Evolutionary conservation across 495 filamentous ascomycete genomes (phyloP), one percentile per base, ranked within the genome.

Genomic region (Neurospora sp.): DNA sequence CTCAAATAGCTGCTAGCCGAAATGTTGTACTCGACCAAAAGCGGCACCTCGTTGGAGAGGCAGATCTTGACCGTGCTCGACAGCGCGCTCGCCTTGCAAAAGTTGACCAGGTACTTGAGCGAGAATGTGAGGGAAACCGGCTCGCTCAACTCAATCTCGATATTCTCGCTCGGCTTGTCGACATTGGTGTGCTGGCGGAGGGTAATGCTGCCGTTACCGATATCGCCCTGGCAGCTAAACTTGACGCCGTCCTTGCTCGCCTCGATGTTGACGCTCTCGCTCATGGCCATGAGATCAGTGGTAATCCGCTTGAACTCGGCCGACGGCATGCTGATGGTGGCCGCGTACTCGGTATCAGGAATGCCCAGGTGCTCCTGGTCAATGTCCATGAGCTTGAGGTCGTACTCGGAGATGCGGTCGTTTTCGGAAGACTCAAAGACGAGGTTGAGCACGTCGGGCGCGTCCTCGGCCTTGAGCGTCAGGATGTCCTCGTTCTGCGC

Each of bases 321-420:
- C 18, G 91, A 88, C 8, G 96, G 96, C 94, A 99, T 93, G 72
- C 86, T 87, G 71, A 98, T 91, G 38, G 91, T 94, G 44, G 96
- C 95, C 48, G 93, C 91, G 79, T 99, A 99, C 77, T 98, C 96
- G 14, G 96, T 99, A 75, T 98, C 96, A 38, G 96, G 96, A 80
- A 99, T 99, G 59, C 96, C 96, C 84, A 99, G 83, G 82, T 99
- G 96, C 86, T 99, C 96, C 84, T 99, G 96, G 84, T 99, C 96
- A 81, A 99, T 98, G 82, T 99, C 96, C 96, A 99, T 99, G 75
- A 99, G 88, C 89, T 99, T 99, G 85, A 99, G 91, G 83, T 99
- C 96, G 82, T 98, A 99, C 84, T 98, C 96, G 86, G 92, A 96
- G 74, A 98, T 88, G 69, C 96, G 86, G 82, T 99, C 96, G 75